These are phyloP conservation scores for Kluyveromyces nonfermentans DNA, from an alignment of 805 yeast genomes.

Conservation along the genomic window DNA sequence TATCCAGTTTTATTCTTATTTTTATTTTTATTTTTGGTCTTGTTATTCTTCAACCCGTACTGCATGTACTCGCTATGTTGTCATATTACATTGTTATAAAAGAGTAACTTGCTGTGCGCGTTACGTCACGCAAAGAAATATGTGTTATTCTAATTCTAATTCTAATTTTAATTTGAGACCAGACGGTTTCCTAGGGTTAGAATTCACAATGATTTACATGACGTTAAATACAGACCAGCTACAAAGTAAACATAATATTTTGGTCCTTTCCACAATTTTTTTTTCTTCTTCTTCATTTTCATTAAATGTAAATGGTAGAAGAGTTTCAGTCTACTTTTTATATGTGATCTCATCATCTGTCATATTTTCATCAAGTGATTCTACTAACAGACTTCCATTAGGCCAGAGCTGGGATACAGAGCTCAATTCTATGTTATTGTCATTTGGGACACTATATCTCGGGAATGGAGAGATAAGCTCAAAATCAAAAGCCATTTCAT, in stretches of 20 bases:
- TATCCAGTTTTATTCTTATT: no score
- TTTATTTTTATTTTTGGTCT: no score
- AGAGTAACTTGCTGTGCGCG: no score
- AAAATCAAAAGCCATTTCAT: constrained; percentile 39
- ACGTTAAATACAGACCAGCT: not conserved
- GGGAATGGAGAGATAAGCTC: constrained; percentile 57
- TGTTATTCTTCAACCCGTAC: no score
- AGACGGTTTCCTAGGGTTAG: not conserved
- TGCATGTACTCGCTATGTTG: no score
- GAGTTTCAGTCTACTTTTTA: no score
- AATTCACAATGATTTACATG: not conserved
- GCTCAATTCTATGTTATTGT: constrained; percentile 24
- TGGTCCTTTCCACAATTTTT: no score
- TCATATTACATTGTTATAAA: no score
- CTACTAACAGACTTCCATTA: constrained; percentile 56
- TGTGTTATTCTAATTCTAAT: not conserved
- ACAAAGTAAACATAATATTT: no score
- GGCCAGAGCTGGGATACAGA: constrained; percentile 52
- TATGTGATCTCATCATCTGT: constrained; percentile 20
- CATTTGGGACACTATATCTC: constrained; percentile 37
- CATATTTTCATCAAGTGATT: constrained; percentile 29
- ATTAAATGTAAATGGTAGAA: no score
- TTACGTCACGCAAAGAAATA: no score
- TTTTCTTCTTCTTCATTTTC: no score
- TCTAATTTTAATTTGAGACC: not conserved